Evolutionary conservation across 2,329 filamentous ascomycete genomes (phyloP), one percentile per base, ranked within the genome.

Genomic region (Ploettnerulaceae sp.): DNA sequence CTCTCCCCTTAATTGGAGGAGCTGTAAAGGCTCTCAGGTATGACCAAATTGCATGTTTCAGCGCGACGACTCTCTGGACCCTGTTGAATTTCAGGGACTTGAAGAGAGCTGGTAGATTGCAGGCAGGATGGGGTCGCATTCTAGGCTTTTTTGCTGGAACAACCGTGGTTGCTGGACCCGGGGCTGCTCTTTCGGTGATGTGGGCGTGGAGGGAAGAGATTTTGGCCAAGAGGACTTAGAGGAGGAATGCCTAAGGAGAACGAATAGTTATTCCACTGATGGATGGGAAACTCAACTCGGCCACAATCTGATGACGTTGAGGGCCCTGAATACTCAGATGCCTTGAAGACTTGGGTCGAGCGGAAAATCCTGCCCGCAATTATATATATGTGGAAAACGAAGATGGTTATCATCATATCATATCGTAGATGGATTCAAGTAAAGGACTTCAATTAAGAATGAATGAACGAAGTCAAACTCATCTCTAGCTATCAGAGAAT

Each of bases 201-300:
- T 67, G 63, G 62, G 51, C 58, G 8, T 66, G 61, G 57, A 64
- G 66, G 48, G 66, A 69, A 43, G 60, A 65, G 31, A 52, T 56
- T 4, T 45, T 69, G 35, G 61, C 64, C 1, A 48, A 32, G 36
- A 39, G 36, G 9, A 22, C n/a, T n/a, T n/a, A n/a, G n/a, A n/a
- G n/a, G 5, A 2, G 8, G 29, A 18, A 4, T 39, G 4, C 15
- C n/a, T 3, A 20, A 20, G 24, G n/a, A 39, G 36, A 28, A 28
- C 7, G 7, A 28, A 17, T 39, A 28, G 24, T 7, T 17, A 9
- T 28, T 26, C 2, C n/a, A 4, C 8, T 11, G 15, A 35, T 21
- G n/a, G 32, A 21, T 35, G 32, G 17, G 7, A 9, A 11, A 21
- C n/a, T 7, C 14, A n/a, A n/a, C n/a, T n/a, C n/a, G n/a, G n/a